Conservation (phyloP, 495 filamentous ascomycete genomes). For the Bacidia gigantensis region DNA sequence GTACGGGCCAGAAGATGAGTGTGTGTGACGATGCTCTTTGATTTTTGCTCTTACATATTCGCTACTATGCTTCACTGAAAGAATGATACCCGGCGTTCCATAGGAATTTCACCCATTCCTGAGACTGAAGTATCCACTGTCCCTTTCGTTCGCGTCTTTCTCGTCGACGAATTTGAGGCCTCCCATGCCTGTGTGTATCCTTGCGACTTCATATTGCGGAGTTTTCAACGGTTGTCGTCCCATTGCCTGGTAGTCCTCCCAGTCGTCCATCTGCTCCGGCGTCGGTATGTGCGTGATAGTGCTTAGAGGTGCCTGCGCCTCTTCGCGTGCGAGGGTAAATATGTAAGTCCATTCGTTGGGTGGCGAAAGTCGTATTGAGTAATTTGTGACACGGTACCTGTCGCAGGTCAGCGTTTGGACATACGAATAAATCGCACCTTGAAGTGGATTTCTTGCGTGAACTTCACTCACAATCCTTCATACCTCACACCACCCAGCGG, state of each 20-base stretch:
- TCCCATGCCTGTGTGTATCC: not conserved
- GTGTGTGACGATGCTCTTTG: no score
- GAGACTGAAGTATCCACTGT: conserved; percentile 11
- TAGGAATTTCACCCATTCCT: not conserved
- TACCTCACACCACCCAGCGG: conserved; percentile 15
- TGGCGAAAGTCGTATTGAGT: conserved; percentile 3
- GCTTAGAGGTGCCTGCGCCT: conserved; percentile 6
- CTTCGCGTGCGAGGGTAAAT: conserved; percentile 8
- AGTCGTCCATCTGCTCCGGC: conserved; percentile 17
- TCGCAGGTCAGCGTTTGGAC: not conserved
- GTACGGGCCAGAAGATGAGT: no score
- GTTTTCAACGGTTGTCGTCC: not conserved
- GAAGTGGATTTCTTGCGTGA: not conserved
- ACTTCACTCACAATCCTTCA: conserved; percentile 15
- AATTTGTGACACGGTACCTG: conserved; percentile 14
- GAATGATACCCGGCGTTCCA: not conserved
- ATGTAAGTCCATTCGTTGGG: conserved; percentile 6
- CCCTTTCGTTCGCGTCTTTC: not conserved
- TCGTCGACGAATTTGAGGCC: not conserved
- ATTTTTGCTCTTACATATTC: not conserved
- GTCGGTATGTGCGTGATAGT: conserved; percentile 8
- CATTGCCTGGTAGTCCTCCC: conserved; percentile 14
- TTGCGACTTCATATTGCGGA: not conserved
- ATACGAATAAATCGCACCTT: not conserved
- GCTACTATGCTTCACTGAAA: not conserved